Evolutionary conservation across 306 rosid species (phyloP).

Genomic region (Fragaria iinumae): DNA sequence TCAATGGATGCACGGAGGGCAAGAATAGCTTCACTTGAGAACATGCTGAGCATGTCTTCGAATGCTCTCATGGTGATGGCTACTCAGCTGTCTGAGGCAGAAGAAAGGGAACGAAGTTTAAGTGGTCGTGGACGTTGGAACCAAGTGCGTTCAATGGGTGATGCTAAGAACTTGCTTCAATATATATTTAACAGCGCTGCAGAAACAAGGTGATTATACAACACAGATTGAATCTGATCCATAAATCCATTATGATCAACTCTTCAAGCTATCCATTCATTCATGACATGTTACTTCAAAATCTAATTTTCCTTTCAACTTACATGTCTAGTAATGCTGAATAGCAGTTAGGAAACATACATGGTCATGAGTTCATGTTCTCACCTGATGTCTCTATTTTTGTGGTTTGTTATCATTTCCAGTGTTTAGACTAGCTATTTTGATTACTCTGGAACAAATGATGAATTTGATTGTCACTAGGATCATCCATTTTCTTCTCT

Average conservation of each 20-base stretch:
- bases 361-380: background rate
- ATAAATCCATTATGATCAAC: background rate
- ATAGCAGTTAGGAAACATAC: background rate
- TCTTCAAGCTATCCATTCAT: background rate
- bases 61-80: constrained; percentile 65
- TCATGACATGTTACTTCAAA: background rate
- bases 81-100: constrained; percentile 71
- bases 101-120: constrained; percentile 59
- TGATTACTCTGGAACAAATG: too few relatives aligned
- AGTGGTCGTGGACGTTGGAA: constrained; percentile 72
- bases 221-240: constrained; percentile 18
- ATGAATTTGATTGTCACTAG: too few relatives aligned
- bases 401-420: background rate
- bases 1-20: constrained; percentile 57
- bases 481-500: too few relatives aligned
- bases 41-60: constrained; percentile 67
- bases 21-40: constrained; percentile 72
- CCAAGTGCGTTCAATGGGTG: constrained; percentile 78
- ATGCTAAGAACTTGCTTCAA: constrained; percentile 69
- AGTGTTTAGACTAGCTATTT: background rate
- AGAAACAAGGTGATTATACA: constrained; percentile 60
- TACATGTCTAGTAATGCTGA: background rate
- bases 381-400: constrained; percentile 5
- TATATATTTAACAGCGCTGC: constrained; percentile 55
- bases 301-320: background rate